Conservation (phyloP, 2,329 filamentous ascomycete species). For the Myriosclerotinia duriaeana region DNA sequence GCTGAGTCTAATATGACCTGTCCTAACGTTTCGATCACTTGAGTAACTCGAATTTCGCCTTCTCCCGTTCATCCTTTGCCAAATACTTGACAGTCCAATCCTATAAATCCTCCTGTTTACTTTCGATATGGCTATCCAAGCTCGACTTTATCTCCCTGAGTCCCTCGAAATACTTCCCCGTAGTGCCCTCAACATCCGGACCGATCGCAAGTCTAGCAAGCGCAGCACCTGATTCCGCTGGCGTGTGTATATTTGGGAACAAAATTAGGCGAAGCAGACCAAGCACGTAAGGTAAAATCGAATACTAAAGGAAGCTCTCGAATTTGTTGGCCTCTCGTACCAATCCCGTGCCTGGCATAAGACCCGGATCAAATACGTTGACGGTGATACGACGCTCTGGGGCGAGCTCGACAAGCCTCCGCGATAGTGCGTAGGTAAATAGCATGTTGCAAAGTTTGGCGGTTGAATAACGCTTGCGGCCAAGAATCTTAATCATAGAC, state of each 20-base stretch:
- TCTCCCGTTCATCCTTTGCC: conserved; percentile 25
- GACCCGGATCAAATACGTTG: conserved; percentile 48
- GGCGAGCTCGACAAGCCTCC: conserved; percentile 39
- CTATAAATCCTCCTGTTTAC: conserved; percentile 52
- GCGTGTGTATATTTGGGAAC: conserved; percentile 43
- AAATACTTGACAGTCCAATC: conserved; percentile 47
- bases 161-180: conserved; percentile 49
- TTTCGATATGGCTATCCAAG: conserved; percentile 46
- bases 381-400: conserved; percentile 42
- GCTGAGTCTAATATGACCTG: too few species aligned
- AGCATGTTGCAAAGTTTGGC: conserved; percentile 51
- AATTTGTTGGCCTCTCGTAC: conserved; percentile 40
- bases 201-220: conserved; percentile 46
- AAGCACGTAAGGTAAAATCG: conserved; percentile 42
- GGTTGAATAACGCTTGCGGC: conserved; percentile 46
- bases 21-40: conserved; percentile 3
- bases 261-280: conserved; percentile 43
- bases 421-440: conserved; percentile 49
- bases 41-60: conserved; percentile 17
- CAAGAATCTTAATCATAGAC: conserved; percentile 35
- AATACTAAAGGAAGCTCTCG: conserved; percentile 41
- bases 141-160: conserved; percentile 45
- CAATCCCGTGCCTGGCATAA: conserved; percentile 50
- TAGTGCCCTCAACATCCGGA: conserved; percentile 40
- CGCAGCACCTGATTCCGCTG: conserved; percentile 44